These are phyloP conservation scores for Aethionema arabicum DNA, from an alignment of 345 rosid genomes.

Conservation along the genomic window DNA sequence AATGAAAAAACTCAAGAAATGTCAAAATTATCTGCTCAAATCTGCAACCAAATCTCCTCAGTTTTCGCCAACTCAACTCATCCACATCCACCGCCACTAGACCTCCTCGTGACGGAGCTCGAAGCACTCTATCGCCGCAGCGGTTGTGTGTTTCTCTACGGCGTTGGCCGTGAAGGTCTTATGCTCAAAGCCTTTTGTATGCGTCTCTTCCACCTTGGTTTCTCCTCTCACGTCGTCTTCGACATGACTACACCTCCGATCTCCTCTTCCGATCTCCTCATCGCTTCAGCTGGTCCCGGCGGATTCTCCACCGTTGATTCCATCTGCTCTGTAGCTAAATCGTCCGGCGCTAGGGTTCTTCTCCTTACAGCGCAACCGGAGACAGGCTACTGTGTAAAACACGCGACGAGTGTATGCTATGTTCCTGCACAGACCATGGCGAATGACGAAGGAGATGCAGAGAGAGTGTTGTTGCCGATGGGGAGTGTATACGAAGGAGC, in stretches of 20 bases:
- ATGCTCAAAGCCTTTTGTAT: constrained; percentile 85
- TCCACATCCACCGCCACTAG: constrained; percentile 53
- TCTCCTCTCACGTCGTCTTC: constrained; percentile 69
- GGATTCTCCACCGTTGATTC: constrained; percentile 90
- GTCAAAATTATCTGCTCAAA: constrained; percentile 51
- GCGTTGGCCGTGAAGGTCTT: constrained; percentile 85
- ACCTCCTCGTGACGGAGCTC: constrained; percentile 52
- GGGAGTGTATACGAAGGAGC: constrained; percentile 91
- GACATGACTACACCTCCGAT: constrained; percentile 87
- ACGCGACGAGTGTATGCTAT: constrained; percentile 64
- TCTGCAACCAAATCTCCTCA: constrained; percentile 62
- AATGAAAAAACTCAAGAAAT: constrained; percentile 20
- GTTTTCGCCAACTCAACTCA: constrained; percentile 52
- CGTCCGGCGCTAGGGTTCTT: constrained; percentile 59
- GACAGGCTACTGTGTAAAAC: constrained; percentile 52
- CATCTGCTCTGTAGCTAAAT: constrained; percentile 61
- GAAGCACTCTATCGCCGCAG: constrained; percentile 44
- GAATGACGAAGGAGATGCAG: constrained; percentile 37
- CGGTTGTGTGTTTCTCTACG: constrained; percentile 68
- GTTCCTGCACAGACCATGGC: constrained; percentile 91
- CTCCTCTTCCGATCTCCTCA: constrained; percentile 60
- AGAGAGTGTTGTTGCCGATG: constrained; percentile 73
- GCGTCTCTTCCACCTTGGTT: constrained; percentile 82
- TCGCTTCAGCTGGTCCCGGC: constrained; percentile 80
- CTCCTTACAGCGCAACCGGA: constrained; percentile 71